Base-by-base conservation (phyloP, 202 grass and related monocot species). In the Zizania palustris region DNA sequence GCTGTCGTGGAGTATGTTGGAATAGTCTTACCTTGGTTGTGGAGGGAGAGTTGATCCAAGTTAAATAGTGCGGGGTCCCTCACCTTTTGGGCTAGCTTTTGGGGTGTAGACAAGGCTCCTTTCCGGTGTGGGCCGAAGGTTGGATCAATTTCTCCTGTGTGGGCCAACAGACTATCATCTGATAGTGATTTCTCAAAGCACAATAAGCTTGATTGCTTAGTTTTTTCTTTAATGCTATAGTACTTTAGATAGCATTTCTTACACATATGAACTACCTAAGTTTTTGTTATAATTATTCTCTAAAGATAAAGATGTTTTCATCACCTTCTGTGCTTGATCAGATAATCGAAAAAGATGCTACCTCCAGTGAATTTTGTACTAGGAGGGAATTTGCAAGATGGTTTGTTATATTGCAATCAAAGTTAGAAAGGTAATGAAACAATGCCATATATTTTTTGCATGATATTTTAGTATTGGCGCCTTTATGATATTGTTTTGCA, bases 341-440 rank as follows among this genome's bases (percentile, higher is more conserved):
- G 96, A 92, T 98, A 79, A 86, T 92, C 72, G 91, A 98, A 80
- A 81, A 92, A 78, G 87, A 90, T 85, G 89, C 73, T 46, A 82
- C 7, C 81, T 67, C 87, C 6, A 77, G 73, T 73, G 96, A 95
- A 20, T 80, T 95, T 66, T 98, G 96, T 78, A 90, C 89, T 35
- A 81, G 91, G 72, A 91, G 89, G 45, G 96, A 98, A 84, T 98
- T 85, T 72, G 87, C 96, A 65, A 92, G 91, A 85, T 98, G 96
- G 96, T 90, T 98, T 70, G 83, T 92, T 74, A 98, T 90, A 76
- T 63, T 84, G 71, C 83, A 63, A 84, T 98, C 77, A 48, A 91
- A 78, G 3, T 87, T 95, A 67, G 96, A 98, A 65, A 94, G 96
- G 96, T 98, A 85, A 64, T 61, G 61, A 16, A 51, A 9, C 56